These are phyloP conservation scores for Pisolithus thermaeus DNA, from an alignment of 1,284 basidiomycete species.

Conservation along the genomic window DNA sequence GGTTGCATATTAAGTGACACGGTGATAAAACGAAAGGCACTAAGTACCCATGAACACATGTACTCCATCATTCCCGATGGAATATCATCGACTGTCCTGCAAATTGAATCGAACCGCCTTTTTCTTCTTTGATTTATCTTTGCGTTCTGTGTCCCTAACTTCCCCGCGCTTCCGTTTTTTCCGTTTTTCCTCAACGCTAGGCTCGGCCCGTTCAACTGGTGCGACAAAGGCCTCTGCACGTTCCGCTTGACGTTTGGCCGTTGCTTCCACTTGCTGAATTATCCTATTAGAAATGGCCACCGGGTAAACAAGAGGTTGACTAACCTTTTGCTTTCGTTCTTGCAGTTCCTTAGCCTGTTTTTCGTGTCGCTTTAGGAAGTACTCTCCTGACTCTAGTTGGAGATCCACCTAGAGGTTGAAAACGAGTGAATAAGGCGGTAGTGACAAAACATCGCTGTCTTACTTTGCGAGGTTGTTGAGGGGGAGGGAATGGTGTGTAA, in stretches of 20 bases:
- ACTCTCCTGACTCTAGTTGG: conserved; percentile 94
- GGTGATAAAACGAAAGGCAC: too few species aligned
- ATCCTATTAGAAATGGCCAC: conserved; percentile 6
- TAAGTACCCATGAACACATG: conserved; percentile 2
- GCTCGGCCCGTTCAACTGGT: conserved; percentile 66
- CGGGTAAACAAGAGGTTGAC: conserved; percentile 1
- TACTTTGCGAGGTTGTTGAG: conserved; percentile 90
- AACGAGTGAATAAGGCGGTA: conserved; percentile 8
- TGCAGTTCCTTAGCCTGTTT: conserved; percentile 65
- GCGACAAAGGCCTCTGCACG: conserved; percentile 83
- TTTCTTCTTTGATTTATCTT: conserved; percentile 16
- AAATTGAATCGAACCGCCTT: conserved; percentile 17
- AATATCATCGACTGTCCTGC: conserved; percentile 4
- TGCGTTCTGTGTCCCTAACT: conserved; percentile 5
- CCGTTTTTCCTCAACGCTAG: conserved; percentile 74
- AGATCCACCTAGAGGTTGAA: conserved; percentile 65
- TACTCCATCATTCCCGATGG: neutral
- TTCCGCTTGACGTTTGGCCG: conserved; percentile 63
- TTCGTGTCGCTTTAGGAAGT: conserved; percentile 89
- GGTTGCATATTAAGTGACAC: too few species aligned
- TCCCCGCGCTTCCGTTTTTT: conserved; percentile 41
- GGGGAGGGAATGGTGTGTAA: conserved; percentile 99
- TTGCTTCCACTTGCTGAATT: conserved; percentile 68
- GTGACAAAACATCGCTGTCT: neutral
- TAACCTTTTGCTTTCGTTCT: conserved; percentile 66